These are phyloP conservation scores for Willaertia magna DNA, from an alignment of 208 protist species.

Conservation along the genomic window DNA sequence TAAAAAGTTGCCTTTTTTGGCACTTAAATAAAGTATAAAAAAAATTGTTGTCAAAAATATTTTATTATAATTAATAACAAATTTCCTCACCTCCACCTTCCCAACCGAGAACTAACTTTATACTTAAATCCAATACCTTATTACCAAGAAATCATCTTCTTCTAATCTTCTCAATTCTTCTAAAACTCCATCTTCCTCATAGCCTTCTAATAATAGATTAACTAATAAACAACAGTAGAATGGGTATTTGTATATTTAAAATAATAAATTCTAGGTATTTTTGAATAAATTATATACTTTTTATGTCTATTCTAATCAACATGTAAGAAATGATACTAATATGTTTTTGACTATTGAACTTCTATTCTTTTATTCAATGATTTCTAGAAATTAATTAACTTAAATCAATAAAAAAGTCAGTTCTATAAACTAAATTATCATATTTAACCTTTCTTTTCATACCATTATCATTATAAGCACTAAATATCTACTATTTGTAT, in stretches of 20 bases:
- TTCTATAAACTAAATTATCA: not conserved
- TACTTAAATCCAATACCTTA: no score
- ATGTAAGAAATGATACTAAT: slow-evolving; percentile 13
- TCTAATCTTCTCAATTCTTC: no score
- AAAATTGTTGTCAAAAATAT: no score
- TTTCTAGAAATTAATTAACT: not conserved
- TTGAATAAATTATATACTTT: slow-evolving; percentile 10
- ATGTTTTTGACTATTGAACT: not conserved
- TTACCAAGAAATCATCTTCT: no score
- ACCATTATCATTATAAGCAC: slow-evolving; percentile 15
- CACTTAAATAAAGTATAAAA: no score
- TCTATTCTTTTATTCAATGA: not conserved
- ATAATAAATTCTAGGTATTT: slow-evolving; percentile 5
- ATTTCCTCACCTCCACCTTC: no score
- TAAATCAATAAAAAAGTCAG: slow-evolving; percentile 14
- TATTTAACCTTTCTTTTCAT: not conserved
- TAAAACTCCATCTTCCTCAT: no score
- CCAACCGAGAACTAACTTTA: no score
- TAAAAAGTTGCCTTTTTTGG: no score
- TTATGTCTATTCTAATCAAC: not conserved
- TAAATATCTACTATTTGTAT: no score
- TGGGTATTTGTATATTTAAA: slow-evolving; percentile 4
- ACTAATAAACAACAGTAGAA: slow-evolving; percentile 6
- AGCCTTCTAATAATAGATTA: no score
- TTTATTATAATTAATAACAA: no score